A percentile compares a stretch with the other conserved stretches of the same genome.
phyloP scores from a whole-genome alignment of 768 basidiomycete genomes.

The Daedaleopsis sinensis region DNA sequence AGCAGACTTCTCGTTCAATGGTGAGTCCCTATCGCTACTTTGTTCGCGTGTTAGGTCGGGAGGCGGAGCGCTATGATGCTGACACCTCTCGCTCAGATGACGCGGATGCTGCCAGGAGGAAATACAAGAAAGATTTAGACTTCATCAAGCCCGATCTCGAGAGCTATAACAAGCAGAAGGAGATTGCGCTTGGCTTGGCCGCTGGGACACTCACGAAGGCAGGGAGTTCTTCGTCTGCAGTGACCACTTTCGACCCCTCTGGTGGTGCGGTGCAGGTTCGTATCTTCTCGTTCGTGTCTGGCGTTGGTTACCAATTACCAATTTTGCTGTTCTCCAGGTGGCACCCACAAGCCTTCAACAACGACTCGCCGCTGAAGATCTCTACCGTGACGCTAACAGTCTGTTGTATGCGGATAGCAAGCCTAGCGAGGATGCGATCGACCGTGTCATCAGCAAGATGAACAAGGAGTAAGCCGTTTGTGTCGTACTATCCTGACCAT shows the following conservation, averaged over 20 bases:
- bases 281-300: neutral
- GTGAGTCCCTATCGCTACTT: conserved; percentile 47
- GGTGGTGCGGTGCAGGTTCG: conserved; percentile 44
- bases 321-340: conserved; percentile 49
- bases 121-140: conserved; percentile 93
- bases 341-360: conserved; percentile 62
- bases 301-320: too few species aligned
- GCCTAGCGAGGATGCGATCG: conserved; percentile 93
- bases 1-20: conserved; percentile 90
- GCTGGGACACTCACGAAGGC: conserved; percentile 63
- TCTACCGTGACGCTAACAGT: conserved; percentile 94
- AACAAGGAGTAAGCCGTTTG: conserved; percentile 82
- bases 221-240: conserved; percentile 37
- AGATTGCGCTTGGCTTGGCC: conserved; percentile 73
- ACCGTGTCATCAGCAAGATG: conserved; percentile 87
- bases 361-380: conserved; percentile 70
- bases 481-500: conserved; percentile 1
- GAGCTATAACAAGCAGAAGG: conserved; percentile 89
- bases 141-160: conserved; percentile 85
- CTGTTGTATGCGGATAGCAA: conserved; percentile 95
- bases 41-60: neutral
- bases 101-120: conserved; percentile 82
- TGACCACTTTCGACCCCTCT: conserved; percentile 56
- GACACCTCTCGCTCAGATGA: conserved; percentile 59
- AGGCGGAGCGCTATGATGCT: too few species aligned